Base-by-base conservation (phyloP, 2,329 filamentous ascomycete genomes). In the Keithomyces neogunnii region DNA sequence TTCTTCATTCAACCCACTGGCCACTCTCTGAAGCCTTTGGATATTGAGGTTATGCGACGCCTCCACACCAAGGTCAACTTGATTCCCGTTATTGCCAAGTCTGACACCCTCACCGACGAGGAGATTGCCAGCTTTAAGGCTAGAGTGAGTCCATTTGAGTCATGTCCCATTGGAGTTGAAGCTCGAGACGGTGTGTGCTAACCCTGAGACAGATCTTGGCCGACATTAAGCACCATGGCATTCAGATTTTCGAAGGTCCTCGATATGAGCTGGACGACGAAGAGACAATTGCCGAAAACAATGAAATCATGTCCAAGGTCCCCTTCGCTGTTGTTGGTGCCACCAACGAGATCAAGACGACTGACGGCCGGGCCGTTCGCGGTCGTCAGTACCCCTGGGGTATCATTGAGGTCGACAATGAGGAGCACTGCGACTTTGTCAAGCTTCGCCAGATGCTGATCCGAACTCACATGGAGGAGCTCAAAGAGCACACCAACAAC, bases 401-500 rank as follows among this genome's bases (percentile, higher is more conserved):
- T 75, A 84, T 93, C 63, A 96, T 99, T 60, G 93, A 99, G 75
- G 93, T 99, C 57, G 93, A 99, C 75, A 99, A 99, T 70, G 93
- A 99, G 81, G 93, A 99, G 73, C 93, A 99, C 79, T 99, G 93
- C 68, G 93, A 99, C 75, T 99, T 99, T 61, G 93, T 97, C 74
- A 99, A 99, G 84, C 85, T 99, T 56, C 90, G 93, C 72, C 93
- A 99, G 75, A 99, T 99, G 93, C 84, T 99, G 61, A 97, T 99
- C 77, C 88, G 93, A 71, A 99, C 93, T 52, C 93, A 99, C 81
- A 99, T 99, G 93, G 93, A 99, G 72, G 93, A 99, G 77, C 89
- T 99, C 77, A 99, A 99, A 85, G 93, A 99, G 79, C 89, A 99
- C 79, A 99, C 93, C 72, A 99, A 97, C 85, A 99, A 99, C 77